Conservation (phyloP, 257 asterid species). For the Primulina tabacum region DNA sequence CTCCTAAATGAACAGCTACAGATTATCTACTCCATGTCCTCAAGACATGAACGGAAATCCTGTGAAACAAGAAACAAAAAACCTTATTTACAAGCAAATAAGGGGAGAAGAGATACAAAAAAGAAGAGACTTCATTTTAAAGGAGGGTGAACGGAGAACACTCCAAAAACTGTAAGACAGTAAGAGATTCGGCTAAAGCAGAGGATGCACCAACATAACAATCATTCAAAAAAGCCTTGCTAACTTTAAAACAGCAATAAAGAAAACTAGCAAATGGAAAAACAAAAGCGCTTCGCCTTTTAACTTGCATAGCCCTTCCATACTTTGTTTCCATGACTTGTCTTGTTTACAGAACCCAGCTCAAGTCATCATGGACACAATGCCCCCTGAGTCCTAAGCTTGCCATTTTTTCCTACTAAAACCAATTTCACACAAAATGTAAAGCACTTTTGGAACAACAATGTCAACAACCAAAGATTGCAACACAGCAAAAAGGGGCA, state of each 20-base stretch:
- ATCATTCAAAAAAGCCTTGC: not conserved
- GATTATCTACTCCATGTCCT: slow-evolving; percentile 27
- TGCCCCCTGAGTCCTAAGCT: no score
- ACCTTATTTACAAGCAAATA: slow-evolving; percentile 6
- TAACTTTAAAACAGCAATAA: not conserved
- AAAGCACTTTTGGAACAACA: not conserved
- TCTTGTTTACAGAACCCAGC: not conserved
- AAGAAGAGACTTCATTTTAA: slow-evolving; percentile 4
- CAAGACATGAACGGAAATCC: slow-evolving; percentile 20
- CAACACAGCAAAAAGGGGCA: not conserved
- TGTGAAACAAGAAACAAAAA: slow-evolving; percentile 15
- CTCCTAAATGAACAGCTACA: slow-evolving; percentile 44
- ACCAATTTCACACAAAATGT: not conserved
- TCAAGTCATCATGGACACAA: not conserved
- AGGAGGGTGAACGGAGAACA: not conserved
- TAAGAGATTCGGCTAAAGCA: not conserved
- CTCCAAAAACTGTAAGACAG: not conserved
- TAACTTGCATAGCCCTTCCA: not conserved
- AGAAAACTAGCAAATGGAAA: not conserved
- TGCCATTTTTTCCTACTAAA: not conserved
- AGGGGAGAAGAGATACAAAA: slow-evolving; percentile 8
- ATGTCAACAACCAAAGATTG: not conserved
- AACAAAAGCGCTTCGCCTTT: not conserved
- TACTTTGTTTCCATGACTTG: not conserved
- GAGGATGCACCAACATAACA: not conserved